Evolutionary conservation across 257 asterid species (phyloP).

Genomic region (Eustoma russellianum): DNA sequence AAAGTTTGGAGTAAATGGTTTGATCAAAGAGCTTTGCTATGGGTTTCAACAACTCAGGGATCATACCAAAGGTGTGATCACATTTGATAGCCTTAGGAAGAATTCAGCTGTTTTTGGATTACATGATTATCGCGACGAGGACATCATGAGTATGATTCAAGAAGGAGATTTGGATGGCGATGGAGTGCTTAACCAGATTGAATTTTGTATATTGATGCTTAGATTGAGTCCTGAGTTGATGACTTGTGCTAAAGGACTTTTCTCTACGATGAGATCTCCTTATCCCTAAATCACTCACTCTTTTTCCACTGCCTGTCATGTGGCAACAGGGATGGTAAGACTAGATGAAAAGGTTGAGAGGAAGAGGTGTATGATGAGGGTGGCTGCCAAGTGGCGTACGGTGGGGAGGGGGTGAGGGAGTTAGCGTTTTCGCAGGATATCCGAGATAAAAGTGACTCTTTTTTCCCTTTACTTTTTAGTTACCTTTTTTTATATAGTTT

Average conservation of each 20-base stretch:
- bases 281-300: too few relatives aligned
- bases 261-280: too few relatives aligned
- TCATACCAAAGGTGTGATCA: slow-evolving; percentile 9
- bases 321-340: too few relatives aligned
- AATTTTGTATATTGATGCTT: slow-evolving; percentile 21
- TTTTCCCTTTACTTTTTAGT: neutral
- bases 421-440: too few relatives aligned
- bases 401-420: too few relatives aligned
- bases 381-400: neutral
- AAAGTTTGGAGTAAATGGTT: slow-evolving; percentile 17
- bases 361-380: too few relatives aligned
- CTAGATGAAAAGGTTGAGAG: too few relatives aligned
- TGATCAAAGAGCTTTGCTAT: slow-evolving; percentile 12
- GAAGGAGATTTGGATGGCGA: slow-evolving; percentile 20
- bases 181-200: slow-evolving; percentile 16
- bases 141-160: slow-evolving; percentile 11
- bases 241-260: slow-evolving; percentile 7
- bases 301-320: slow-evolving; percentile 4
- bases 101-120: slow-evolving; percentile 14
- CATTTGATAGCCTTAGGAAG: slow-evolving; percentile 19
- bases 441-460: neutral
- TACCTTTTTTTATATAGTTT: slow-evolving; percentile 1
- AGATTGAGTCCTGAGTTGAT: slow-evolving; percentile 21
- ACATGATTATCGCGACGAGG: slow-evolving; percentile 14
- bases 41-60: slow-evolving; percentile 14